Conservation (phyloP, 331 rosid species). For the Acacia pycnantha region DNA sequence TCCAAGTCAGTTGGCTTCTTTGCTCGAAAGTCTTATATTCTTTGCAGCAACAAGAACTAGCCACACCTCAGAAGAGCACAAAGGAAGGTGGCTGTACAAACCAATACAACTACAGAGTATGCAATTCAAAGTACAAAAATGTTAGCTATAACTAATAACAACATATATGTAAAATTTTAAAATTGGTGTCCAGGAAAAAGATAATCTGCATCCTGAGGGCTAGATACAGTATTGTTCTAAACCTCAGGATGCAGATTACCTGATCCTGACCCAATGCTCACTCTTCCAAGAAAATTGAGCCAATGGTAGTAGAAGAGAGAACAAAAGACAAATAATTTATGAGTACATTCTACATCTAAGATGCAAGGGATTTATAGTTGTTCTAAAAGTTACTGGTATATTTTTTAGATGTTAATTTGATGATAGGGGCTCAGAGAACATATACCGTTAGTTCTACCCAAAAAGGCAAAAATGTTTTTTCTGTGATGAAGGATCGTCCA, state of each 20-base stretch:
- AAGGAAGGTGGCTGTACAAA: background rate
- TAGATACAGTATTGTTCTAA: conserved; percentile 53
- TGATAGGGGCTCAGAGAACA: background rate
- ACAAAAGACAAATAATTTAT: background rate
- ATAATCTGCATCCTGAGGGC: conserved; percentile 72
- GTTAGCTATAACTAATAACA: background rate
- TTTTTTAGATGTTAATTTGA: conserved; percentile 12
- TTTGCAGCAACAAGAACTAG: background rate
- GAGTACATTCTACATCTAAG: conserved; percentile 21
- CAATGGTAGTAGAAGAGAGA: background rate
- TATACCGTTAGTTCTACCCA: background rate
- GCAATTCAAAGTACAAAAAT: background rate
- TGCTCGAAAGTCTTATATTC: background rate
- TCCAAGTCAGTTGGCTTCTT: background rate
- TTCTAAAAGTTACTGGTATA: conserved; percentile 22
- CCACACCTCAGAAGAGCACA: background rate
- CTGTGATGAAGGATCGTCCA: conserved; percentile 14
- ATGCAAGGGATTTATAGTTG: conserved; percentile 49
- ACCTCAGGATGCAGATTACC: conserved; percentile 98
- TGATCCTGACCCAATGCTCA: conserved; percentile 55
- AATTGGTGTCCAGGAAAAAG: conserved; percentile 56
- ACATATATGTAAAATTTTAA: background rate
- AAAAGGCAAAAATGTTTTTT: background rate
- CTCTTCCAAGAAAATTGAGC: conserved; percentile 25
- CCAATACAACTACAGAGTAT: background rate